Base-by-base conservation (phyloP, 345 rosid species). In the Zanthoxylum bungeanum region DNA sequence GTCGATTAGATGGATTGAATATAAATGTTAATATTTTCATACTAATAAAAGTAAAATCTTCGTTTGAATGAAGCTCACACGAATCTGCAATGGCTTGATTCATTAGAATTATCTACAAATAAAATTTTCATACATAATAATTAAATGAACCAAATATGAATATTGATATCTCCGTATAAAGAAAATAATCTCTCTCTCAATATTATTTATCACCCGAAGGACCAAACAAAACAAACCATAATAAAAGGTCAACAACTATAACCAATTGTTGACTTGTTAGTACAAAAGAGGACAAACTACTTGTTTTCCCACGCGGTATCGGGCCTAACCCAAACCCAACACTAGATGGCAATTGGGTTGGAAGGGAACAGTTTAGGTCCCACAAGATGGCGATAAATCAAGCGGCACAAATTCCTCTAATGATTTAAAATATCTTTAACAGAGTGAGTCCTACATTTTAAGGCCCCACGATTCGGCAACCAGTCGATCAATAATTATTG, bases 341-440 rank as follows among this genome's bases (percentile, higher is more conserved):
- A n/a, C n/a, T 74, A 61, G 77, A 76, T 76, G 79, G 73, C 84
- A 66, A 79, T 9, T 34, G 64, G 84, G 81, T 79, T 50, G 86
- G 79, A 85, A 59, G 78, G 87, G 60, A 63, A 77, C 83, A 77
- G 8, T 3, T 0, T 5, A 47, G 83, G 69, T 59, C 79, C 79
- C 77, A 77, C 77, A 1, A 2, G 37, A 33, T n/a, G 2, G 34
- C 9, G 9, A 12, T 31, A 40, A 55, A 73, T 76, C 80, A 27
- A 49, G 76, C 24, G 82, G 80, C 80, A 70, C 40, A 39, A 46
- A 64, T 62, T 66, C 55, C 53, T 39, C 27, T 53, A 42, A 47
- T 75, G 55, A 19, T 25, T 9, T 25, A 27, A 19, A 69, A 69
- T 19, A 31, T 58, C 46, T 22, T 14, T n/a, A 34, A 7, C 40